A percentile compares a stretch with the other conserved stretches of the same genome.
Evolutionary conservation across 345 rosid genomes (phyloP).

Genomic region (Syzygium aqueum): DNA sequence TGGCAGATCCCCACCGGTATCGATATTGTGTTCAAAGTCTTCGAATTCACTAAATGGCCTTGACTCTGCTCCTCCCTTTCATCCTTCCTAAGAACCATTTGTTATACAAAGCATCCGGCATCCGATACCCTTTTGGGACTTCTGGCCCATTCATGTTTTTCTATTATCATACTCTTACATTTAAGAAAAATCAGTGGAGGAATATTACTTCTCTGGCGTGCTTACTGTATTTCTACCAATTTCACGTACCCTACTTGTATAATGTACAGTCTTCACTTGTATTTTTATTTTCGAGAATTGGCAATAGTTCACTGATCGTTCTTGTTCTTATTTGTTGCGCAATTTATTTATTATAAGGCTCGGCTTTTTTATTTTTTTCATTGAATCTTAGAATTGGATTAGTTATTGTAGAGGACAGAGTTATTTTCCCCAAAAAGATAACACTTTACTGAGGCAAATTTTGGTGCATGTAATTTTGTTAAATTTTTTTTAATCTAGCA

Average conservation of each 20-base stretch:
- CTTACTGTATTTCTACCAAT: not conserved
- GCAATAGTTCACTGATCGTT: not conserved
- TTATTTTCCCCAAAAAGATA: not conserved
- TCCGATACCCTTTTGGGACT: not conserved
- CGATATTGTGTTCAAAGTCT: slow-evolving; percentile 69
- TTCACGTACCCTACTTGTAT: not conserved
- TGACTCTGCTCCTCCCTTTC: slow-evolving; percentile 9
- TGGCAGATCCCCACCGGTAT: slow-evolving; percentile 85
- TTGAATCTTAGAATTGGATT: not conserved
- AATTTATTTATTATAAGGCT: not conserved
- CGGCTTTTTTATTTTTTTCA: not conserved
- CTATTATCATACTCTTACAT: not conserved
- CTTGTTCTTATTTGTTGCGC: not conserved
- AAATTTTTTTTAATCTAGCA: not conserved
- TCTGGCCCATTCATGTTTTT: not conserved
- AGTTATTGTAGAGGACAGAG: not conserved
- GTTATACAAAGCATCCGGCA: not conserved
- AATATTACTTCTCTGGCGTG: not conserved
- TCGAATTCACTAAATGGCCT: slow-evolving; percentile 88
- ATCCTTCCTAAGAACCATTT: not conserved
- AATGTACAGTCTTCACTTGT: not conserved
- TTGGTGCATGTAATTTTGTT: not conserved
- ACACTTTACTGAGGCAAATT: not conserved
- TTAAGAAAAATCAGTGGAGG: not conserved
- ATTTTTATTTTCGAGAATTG: not conserved